These are phyloP conservation scores for Wickerhamomyces bovis DNA, from an alignment of 805 yeast species.

Conservation along the genomic window DNA sequence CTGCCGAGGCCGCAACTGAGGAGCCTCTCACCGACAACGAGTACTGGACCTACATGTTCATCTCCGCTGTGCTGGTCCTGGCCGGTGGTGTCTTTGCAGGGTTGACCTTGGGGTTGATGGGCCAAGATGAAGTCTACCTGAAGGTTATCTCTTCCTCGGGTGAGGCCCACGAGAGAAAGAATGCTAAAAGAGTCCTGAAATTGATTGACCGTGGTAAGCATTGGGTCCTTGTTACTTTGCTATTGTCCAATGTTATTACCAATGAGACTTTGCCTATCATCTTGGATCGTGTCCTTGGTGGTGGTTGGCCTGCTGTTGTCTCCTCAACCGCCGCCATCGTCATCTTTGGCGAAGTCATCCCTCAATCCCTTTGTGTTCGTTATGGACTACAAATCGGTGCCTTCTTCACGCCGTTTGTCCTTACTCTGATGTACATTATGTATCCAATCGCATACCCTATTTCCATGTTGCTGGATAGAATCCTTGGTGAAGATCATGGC, in stretches of 20 bases:
- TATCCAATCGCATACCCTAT: constrained; percentile 92
- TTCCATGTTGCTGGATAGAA: constrained; percentile 70
- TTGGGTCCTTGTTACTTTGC: constrained; percentile 89
- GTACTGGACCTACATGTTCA: constrained; percentile 24
- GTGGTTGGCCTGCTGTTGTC: constrained; percentile 96
- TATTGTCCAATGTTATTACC: constrained; percentile 83
- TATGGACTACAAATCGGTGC: constrained; percentile 92
- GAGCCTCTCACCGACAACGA: constrained; percentile 15
- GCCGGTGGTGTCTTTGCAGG: constrained; percentile 92
- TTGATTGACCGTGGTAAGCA: constrained; percentile 83
- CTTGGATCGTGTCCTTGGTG: constrained; percentile 86
- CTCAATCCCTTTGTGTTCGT: constrained; percentile 88
- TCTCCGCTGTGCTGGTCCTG: constrained; percentile 58
- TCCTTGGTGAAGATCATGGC: constrained; percentile 94
- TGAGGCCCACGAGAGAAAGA: constrained; percentile 55
- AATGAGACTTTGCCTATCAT: constrained; percentile 94
- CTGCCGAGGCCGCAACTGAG: background rate
- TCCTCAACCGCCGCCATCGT: constrained; percentile 91
- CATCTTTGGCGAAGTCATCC: constrained; percentile 92
- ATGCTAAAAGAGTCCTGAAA: constrained; percentile 65
- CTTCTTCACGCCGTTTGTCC: constrained; percentile 82
- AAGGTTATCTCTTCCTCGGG: constrained; percentile 91
- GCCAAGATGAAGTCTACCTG: constrained; percentile 92
- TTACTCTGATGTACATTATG: constrained; percentile 77
- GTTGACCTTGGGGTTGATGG: constrained; percentile 92